Evolutionary conservation across 176 grass and related monocot genomes (phyloP), one percentile per base, ranked within the genome.

Genomic region (Musa itinerans): DNA sequence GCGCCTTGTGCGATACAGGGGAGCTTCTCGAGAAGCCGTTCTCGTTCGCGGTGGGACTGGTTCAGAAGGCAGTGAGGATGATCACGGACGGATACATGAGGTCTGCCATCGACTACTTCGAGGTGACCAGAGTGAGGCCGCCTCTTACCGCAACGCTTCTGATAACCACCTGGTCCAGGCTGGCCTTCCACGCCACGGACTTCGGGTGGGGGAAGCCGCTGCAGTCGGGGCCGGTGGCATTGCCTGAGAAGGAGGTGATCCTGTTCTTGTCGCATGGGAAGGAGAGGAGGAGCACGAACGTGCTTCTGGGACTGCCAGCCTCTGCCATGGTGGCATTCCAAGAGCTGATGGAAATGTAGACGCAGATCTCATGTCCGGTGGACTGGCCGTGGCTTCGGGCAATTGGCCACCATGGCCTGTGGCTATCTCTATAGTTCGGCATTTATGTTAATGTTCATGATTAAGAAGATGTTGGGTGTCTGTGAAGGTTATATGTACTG

Each of bases 161-260:
- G 63, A 85, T 99, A 71, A 99, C 90, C 2, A 91, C 95, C 4
- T 99, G 95, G 95, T 93, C 95, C 0, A 66, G 90, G 50, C 80
- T 99, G 51, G 75, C 80, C 1, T 99, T 99, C 83, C 78, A 94
- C 22, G 83, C 74, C 27, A 80, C 95, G 3, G 95, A 99, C 79
- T 99, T 99, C 62, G 90, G 95, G 0, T 94, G 90, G 90, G 95
- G 95, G 0, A 78, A 76, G 86, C 88, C 95, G 3, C 50, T 74
- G 21, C 82, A 88, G 74, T 83, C 95, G 1, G 95, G 95, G 16
- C 95, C 95, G 9, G 95, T 99, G 49, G 89, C 80, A 12, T 88
- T 99, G 65, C 95, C 95, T 24, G 90, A 94, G 86, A 94, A 99
- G 82, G 95, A 98, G 83, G 88, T 99, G 22, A 84, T 87, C 49